Percentiles rank a stretch among this genome's conserved stretches.
These are phyloP conservation scores for Zymoseptoria passerinii DNA, from an alignment of 2,329 filamentous ascomycete species.

Conservation along the genomic window DNA sequence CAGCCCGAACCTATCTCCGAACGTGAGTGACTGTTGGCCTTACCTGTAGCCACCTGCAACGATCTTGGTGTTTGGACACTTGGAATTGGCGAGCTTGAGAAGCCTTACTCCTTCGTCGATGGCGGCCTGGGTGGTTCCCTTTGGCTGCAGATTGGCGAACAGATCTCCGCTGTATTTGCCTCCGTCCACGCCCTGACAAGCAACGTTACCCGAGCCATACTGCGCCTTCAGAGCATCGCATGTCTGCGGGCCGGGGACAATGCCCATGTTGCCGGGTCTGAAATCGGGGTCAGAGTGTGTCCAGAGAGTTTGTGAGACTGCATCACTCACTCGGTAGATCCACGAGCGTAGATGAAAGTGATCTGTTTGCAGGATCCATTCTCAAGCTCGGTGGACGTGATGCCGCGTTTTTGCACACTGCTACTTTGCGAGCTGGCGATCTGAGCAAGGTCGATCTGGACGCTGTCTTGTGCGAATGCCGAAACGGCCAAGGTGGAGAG, in stretches of 20 bases:
- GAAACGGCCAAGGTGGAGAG: background rate
- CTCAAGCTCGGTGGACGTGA: background rate
- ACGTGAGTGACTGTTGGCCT: background rate
- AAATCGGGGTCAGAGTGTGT: background rate
- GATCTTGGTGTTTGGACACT: slow-evolving; percentile 10
- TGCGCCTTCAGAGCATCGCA: slow-evolving; percentile 4
- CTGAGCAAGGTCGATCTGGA: background rate
- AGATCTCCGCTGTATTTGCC: slow-evolving; percentile 4
- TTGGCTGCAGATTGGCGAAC: slow-evolving; percentile 2
- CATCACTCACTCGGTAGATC: background rate
- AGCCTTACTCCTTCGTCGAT: slow-evolving; percentile 6
- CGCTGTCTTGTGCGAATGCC: background rate
- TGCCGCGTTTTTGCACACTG: background rate
- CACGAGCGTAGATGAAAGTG: background rate
- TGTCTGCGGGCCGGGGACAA: background rate
- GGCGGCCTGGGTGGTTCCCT: slow-evolving; percentile 6
- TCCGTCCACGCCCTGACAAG: slow-evolving; percentile 7
- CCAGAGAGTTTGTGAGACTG: background rate
- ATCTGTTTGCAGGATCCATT: background rate
- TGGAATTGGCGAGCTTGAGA: slow-evolving; percentile 9
- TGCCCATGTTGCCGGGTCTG: background rate
- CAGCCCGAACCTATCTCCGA: background rate
- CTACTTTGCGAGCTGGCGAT: background rate
- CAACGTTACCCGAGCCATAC: slow-evolving; percentile 3
- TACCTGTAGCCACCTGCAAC: slow-evolving; percentile 8